phyloP scores from a whole-genome alignment of 2,329 filamentous ascomycete species.

The Zymoseptoria ardabiliae region DNA sequence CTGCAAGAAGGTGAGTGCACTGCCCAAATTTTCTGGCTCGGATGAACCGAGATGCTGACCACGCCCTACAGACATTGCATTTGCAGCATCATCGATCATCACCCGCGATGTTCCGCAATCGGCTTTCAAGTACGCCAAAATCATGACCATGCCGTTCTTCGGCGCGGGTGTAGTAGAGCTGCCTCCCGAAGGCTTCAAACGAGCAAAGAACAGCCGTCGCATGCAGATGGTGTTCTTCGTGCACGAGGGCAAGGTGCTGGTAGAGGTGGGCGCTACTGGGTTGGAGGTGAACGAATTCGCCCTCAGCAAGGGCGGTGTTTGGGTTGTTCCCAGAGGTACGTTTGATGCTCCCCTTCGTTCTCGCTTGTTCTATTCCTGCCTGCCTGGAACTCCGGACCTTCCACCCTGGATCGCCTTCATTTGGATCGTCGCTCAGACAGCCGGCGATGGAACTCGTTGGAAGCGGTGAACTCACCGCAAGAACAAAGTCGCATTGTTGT shows the following conservation, averaged over 20 bases:
- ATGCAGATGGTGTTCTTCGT: conserved; percentile 99
- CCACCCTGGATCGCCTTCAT: neutral
- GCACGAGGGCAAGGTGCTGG: conserved; percentile 70
- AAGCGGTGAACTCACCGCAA: conserved; percentile 21
- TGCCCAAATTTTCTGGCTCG: neutral
- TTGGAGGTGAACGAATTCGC: conserved; percentile 62
- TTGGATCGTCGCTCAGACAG: neutral
- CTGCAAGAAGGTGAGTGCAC: conserved; percentile 33
- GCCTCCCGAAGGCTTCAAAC: conserved; percentile 74
- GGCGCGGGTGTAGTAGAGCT: conserved; percentile 86
- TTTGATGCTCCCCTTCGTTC: conserved; percentile 26
- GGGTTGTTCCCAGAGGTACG: conserved; percentile 88
- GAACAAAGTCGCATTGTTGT: conserved; percentile 9
- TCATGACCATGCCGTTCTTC: conserved; percentile 76
- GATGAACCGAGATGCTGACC: conserved; percentile 9
- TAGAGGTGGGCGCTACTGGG: conserved; percentile 52
- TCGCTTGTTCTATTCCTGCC: conserved; percentile 12
- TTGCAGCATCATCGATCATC: conserved; percentile 49
- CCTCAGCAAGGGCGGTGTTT: conserved; percentile 80
- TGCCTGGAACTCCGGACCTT: conserved; percentile 6
- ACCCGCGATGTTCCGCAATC: conserved; percentile 54
- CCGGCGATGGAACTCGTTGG: conserved; percentile 2
- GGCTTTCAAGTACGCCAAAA: conserved; percentile 82
- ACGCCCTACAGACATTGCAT: conserved; percentile 49
- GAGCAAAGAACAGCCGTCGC: conserved; percentile 82